A percentile compares a stretch with the other conserved stretches of the same genome.
These are phyloP conservation scores for Phlebiopsis gigantea DNA, from an alignment of 768 basidiomycete species.

Conservation along the genomic window DNA sequence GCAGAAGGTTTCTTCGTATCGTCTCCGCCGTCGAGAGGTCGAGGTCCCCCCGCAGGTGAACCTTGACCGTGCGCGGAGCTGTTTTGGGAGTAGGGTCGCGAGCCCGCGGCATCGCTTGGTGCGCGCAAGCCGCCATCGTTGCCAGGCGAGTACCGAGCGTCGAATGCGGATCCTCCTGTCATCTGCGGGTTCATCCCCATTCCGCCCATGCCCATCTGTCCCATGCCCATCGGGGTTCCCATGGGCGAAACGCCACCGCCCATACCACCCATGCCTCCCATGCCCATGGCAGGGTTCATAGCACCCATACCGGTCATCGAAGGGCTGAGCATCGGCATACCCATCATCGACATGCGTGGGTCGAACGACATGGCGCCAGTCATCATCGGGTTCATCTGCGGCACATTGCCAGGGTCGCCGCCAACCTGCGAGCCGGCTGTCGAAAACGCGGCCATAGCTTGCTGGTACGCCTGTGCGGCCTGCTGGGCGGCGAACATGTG, in stretches of 20 bases:
- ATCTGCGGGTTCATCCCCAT: slow-evolving; percentile 16
- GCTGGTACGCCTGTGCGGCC: slow-evolving; percentile 84
- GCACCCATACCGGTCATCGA: slow-evolving; percentile 34
- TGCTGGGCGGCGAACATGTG: slow-evolving; percentile 86
- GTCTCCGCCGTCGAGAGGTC: background rate
- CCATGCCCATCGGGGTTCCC: slow-evolving; percentile 1
- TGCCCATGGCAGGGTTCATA: slow-evolving; percentile 30
- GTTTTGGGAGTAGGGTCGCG: slow-evolving; percentile 15
- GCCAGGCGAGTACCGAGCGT: slow-evolving; percentile 7
- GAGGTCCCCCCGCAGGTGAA: slow-evolving; percentile 11
- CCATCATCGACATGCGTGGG: slow-evolving; percentile 81
- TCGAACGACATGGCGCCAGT: slow-evolving; percentile 56
- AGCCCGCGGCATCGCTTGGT: slow-evolving; percentile 1
- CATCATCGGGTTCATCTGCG: slow-evolving; percentile 51
- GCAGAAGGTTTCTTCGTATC: background rate
- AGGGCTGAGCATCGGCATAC: slow-evolving; percentile 64
- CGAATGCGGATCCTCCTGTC: slow-evolving; percentile 14
- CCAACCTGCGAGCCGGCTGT: slow-evolving; percentile 67
- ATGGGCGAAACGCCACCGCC: background rate
- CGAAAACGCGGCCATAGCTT: slow-evolving; percentile 82
- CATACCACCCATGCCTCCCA: slow-evolving; percentile 22
- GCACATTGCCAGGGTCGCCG: slow-evolving; percentile 46
- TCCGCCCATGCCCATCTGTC: slow-evolving; percentile 23
- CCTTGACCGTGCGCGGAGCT: slow-evolving; percentile 18
- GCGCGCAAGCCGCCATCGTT: slow-evolving; percentile 7